Evolutionary conservation across 305 asterid genomes (phyloP).

Genomic region (Fraxinus paxiana): DNA sequence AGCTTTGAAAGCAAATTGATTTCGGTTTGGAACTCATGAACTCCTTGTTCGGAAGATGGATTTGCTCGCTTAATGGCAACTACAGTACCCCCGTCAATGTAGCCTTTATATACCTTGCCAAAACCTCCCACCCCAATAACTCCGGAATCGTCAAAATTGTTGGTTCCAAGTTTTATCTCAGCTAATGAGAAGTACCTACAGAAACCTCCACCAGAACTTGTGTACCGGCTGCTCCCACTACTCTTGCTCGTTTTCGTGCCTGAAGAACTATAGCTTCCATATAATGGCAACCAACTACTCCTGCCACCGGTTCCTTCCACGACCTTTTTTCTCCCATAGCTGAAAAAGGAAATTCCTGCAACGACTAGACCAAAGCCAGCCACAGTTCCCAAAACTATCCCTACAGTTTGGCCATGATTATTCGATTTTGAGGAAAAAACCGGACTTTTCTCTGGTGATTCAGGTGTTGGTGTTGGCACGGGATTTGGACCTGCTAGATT

Average conservation of each 20-base stretch:
- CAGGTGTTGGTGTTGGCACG: neutral
- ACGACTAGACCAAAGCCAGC: constrained; percentile 13
- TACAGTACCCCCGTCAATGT: constrained; percentile 23
- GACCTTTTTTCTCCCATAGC: neutral
- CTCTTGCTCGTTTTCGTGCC: constrained; percentile 2
- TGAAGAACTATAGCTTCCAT: constrained; percentile 25
- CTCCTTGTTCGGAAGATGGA: constrained; percentile 22
- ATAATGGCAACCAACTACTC: constrained; percentile 29
- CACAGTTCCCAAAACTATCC: constrained; percentile 16
- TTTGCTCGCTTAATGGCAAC: constrained; percentile 27
- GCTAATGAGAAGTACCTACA: constrained; percentile 28
- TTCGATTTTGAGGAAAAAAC: neutral
- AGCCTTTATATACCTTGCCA: constrained; percentile 32
- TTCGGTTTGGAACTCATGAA: constrained; percentile 29
- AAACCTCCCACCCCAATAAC: constrained; percentile 28
- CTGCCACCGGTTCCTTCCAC: neutral
- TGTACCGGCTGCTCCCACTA: neutral
- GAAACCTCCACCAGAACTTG: constrained; percentile 12
- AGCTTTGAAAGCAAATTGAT: constrained; percentile 29
- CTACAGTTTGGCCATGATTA: constrained; percentile 13
- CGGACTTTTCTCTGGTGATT: neutral
- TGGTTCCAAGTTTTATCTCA: constrained; percentile 25
- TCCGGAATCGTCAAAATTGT: constrained; percentile 16
- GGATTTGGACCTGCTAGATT: constrained; percentile 27
- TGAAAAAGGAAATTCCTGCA: neutral